Percentiles rank a stretch among this genome's conserved stretches.
phyloP scores from a whole-genome alignment of 805 yeast species.

The Pichia membranifaciens region DNA sequence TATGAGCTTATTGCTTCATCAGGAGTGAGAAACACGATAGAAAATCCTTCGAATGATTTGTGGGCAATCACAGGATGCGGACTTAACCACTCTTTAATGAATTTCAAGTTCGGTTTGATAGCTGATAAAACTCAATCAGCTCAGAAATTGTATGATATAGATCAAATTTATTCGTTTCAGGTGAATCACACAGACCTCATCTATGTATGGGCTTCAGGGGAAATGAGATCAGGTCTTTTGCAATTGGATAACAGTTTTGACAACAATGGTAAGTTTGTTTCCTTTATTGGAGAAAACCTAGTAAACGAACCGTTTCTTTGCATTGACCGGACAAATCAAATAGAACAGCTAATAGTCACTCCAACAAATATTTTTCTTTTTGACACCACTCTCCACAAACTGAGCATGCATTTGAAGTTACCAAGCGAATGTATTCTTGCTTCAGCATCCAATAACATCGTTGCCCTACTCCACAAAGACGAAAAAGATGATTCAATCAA shows the following conservation, averaged over 20 bases:
- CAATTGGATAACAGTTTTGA: background rate
- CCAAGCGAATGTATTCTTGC: background rate
- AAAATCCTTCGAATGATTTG: constrained; percentile 22
- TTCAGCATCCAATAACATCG: background rate
- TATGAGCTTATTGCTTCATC: constrained; percentile 18
- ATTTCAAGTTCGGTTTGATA: constrained; percentile 21
- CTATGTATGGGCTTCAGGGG: background rate
- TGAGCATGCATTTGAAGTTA: background rate
- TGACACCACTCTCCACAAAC: background rate
- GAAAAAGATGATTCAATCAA: too few relatives aligned
- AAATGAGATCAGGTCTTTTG: background rate
- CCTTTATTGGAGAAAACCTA: background rate
- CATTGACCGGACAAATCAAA: background rate
- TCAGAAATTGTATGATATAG: background rate
- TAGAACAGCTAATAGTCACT: background rate
- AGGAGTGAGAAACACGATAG: constrained; percentile 16
- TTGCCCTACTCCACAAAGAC: background rate
- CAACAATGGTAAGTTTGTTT: background rate
- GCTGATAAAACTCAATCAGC: constrained; percentile 18
- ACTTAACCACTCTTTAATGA: constrained; percentile 22
- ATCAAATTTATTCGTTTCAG: background rate
- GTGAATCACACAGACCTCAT: background rate
- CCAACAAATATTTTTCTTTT: background rate
- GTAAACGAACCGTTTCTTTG: background rate
- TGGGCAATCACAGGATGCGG: constrained; percentile 29